Conservation (phyloP, 2,329 filamentous ascomycete genomes). For the Nemania diffusa region DNA sequence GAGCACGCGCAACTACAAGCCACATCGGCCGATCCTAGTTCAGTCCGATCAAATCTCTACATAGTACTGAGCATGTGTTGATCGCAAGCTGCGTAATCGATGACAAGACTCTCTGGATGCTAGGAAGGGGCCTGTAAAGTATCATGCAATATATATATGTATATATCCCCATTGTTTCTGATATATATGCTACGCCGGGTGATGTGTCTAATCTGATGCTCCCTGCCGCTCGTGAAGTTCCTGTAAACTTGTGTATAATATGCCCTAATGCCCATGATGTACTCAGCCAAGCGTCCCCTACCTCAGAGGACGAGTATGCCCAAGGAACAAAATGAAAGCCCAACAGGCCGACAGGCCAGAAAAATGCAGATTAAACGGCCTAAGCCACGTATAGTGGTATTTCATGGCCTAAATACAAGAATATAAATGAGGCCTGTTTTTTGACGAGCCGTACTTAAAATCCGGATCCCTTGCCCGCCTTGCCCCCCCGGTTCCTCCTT, state of each 20-base stretch:
- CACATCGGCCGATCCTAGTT: slow-evolving; percentile 21
- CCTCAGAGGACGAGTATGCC: background rate
- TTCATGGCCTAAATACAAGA: background rate
- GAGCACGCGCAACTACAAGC: slow-evolving; percentile 21
- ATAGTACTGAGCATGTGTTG: background rate
- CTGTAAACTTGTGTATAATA: slow-evolving; percentile 9
- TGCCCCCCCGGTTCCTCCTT: slow-evolving; percentile 37
- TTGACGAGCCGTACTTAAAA: slow-evolving; percentile 18
- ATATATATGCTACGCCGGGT: slow-evolving; percentile 16
- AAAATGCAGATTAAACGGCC: background rate
- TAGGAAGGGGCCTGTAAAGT: background rate
- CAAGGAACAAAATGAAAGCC: slow-evolving; percentile 7
- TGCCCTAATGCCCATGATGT: background rate
- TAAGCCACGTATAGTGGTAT: too few relatives aligned
- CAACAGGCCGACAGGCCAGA: background rate
- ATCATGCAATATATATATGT: background rate
- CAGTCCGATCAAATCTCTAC: background rate
- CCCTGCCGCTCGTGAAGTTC: background rate
- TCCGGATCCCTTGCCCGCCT: slow-evolving; percentile 28
- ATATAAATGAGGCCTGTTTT: background rate
- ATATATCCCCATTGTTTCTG: slow-evolving; percentile 7
- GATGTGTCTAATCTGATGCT: slow-evolving; percentile 14
- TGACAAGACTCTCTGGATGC: background rate
- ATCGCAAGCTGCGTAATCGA: background rate
- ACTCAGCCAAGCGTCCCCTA: background rate